phyloP scores from a whole-genome alignment of 306 rosid species.

The Rosa multiflora region DNA sequence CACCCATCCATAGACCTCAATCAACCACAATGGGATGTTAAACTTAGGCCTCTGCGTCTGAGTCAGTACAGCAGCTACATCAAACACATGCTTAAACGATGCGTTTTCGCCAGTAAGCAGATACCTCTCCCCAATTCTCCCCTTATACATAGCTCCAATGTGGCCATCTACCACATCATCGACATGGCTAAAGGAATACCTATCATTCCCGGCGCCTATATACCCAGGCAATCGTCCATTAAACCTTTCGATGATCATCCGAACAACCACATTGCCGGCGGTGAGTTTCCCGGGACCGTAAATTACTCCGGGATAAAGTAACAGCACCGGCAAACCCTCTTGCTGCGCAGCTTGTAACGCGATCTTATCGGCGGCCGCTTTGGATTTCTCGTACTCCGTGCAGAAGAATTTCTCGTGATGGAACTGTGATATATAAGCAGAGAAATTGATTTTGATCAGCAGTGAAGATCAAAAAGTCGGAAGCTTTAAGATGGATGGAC shows the following conservation, averaged over 20 bases:
- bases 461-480: neutral
- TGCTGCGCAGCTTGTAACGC: conserved; percentile 59
- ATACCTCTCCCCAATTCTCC: conserved; percentile 68
- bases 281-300: conserved; percentile 90
- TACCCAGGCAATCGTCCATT: conserved; percentile 87
- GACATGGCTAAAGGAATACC: conserved; percentile 72
- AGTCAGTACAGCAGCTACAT: conserved; percentile 65
- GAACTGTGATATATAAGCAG: conserved; percentile 29
- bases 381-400: conserved; percentile 92
- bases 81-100: conserved; percentile 70
- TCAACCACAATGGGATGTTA: conserved; percentile 67
- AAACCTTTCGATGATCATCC: conserved; percentile 71
- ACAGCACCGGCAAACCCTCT: conserved; percentile 62
- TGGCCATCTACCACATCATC: conserved; percentile 91
- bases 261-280: conserved; percentile 72
- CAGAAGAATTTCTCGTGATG: conserved; percentile 76
- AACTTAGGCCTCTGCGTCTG: conserved; percentile 55
- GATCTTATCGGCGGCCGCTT: conserved; percentile 66
- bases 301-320: conserved; percentile 86
- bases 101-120: conserved; percentile 88
- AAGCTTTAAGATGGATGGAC: too few species aligned
- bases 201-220: conserved; percentile 67
- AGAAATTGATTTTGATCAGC: neutral
- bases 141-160: conserved; percentile 65
- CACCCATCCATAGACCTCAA: conserved; percentile 71